Evolutionary conservation across 176 grass and related monocot species (phyloP), one percentile per base, ranked within the genome.

Genomic region (Ensete ventricosum): DNA sequence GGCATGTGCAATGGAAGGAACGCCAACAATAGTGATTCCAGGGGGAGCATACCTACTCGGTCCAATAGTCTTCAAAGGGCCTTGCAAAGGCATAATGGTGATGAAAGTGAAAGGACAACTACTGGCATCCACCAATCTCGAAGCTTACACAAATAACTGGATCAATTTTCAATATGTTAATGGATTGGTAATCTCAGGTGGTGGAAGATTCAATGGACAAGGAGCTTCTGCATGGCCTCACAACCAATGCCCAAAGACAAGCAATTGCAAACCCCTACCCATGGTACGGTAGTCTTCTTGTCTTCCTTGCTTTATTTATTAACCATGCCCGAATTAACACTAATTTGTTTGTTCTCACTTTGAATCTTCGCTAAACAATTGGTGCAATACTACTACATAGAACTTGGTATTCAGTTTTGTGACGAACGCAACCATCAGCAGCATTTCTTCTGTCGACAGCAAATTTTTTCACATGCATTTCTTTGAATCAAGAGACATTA

Each of bases 381-480:
- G 4, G 8, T 59, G 11, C 3, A 16, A 19, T 59, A 16, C 1
- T 25, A 1, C 24, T 25, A 1, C 1, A 25, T 25, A 25, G 24
- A 25, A 1, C 24, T 25, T 25, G 24, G 24, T 25, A 25, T 25
- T 25, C 24, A 59, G 16, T 19, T 59, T n/a, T 16, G 11, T 59
- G 55, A 59, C 16, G 2, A 80, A 87, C 78, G 74, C 54, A 10
- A 71, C 51, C 48, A 70, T 96, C 80, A 60, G 83, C 0, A 77
- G 76, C 2, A 48, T 96, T 84, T 84, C 84, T 51, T 81, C 83
- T 14, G 19, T 66, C 9, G 78, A 96, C 76, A 81, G 80, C 72
- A 96, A 96, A 75, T 92, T 87, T 77, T 96, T 96, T 74, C 92
- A 91, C 77, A 27, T 96, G 19, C 86, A 69, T 63, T 59, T 96